Evolutionary conservation across 83 land plant species (phyloP), one percentile per base, ranked within the genome.

Genomic region (Picea engelmannii): DNA sequence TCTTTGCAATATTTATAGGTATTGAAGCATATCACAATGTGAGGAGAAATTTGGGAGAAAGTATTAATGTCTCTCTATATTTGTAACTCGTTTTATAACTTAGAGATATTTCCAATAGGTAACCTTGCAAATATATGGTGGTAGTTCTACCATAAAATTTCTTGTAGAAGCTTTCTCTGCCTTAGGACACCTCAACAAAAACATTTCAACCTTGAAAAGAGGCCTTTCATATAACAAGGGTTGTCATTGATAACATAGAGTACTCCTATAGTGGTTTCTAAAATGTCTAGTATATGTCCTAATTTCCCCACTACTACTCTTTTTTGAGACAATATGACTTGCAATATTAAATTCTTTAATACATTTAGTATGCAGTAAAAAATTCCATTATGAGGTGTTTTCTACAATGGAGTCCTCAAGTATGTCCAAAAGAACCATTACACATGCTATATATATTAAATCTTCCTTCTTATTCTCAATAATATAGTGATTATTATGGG

Each of bases 341-440:
- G 78, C 71, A 15, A 78, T 84, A 83, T 89, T 66, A 87, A 71
- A 27, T 62, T 62, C 55, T 78, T 58, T 35, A 85, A 66, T 24
- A 81, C 40, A 17, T 84, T 85, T 58, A 58, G 27, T 20, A 85
- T 67, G 66, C 66, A 79, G 79, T 89, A 89, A 12, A 89, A 1
- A 21, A 42, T 25, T 27, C 84, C 84, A 87, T 78, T 89, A 76
- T 89, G 91, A 61, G 91, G 91, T 1, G 91, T 84, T 27, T 31
- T 31, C 79, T 0, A 89, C 87, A 23, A 87, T 13, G 44, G 89
- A 79, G 68, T 85, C 79, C 20, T 81, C 49, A 27, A 89, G 78
- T 31, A 74, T 78, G 62, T 86, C 85, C 17, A 79, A 31, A 63
- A 87, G 83, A 1, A 85, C 69, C 16, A 27, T 25, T 61, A 80